Conservation (phyloP, 441 rosid genomes). For the Jatropha multifida region DNA sequence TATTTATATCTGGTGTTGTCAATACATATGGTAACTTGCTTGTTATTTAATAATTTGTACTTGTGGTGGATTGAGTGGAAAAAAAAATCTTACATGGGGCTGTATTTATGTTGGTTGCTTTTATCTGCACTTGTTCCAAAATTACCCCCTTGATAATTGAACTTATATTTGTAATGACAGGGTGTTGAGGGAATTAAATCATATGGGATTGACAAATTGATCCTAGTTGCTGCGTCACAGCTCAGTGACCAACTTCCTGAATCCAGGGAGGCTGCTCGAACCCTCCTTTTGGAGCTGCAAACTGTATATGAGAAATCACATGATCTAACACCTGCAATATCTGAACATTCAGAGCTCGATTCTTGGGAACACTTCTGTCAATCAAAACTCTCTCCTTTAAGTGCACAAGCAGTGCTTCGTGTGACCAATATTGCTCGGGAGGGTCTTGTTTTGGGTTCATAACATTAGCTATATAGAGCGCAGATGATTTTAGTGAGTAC, state of each 20-base stretch:
- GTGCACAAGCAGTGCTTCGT: conserved; percentile 83
- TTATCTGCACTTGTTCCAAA: background rate
- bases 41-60: background rate
- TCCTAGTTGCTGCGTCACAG: conserved; percentile 81
- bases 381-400: conserved; percentile 73
- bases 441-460: conserved; percentile 54
- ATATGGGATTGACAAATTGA: conserved; percentile 78
- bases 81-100: background rate
- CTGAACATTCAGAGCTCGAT: conserved; percentile 44
- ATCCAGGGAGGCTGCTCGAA: conserved; percentile 93
- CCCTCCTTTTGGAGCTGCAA: conserved; percentile 80
- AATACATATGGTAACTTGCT: background rate
- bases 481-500: conserved; percentile 30
- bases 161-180: conserved; percentile 37
- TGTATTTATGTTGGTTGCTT: background rate
- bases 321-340: conserved; percentile 32
- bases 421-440: conserved; percentile 67
- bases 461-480: conserved; percentile 21
- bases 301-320: conserved; percentile 57
- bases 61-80: background rate
- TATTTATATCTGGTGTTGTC: background rate
- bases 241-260: conserved; percentile 93
- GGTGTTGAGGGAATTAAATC: conserved; percentile 77
- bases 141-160: background rate
- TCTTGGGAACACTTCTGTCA: conserved; percentile 82